Percentiles rank a stretch among this genome's conserved stretches.
These are phyloP conservation scores for Apiospora malaysiana DNA, from an alignment of 2,329 filamentous ascomycete genomes.

Conservation along the genomic window DNA sequence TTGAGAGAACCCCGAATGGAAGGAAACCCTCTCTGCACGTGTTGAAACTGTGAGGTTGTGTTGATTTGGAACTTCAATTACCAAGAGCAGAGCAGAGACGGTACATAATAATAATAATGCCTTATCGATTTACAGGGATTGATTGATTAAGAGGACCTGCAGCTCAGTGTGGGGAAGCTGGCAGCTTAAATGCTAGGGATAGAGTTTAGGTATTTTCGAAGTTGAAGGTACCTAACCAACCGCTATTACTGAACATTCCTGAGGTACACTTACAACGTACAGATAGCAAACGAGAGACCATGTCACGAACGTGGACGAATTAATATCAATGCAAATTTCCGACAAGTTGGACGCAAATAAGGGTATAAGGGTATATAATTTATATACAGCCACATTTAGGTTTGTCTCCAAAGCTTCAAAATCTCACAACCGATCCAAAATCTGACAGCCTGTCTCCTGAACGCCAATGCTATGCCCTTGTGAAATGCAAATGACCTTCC, in stretches of 20 bases:
- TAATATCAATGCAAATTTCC: neutral
- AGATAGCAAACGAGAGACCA: neutral
- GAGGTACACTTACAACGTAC: too few species aligned
- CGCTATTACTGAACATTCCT: too few species aligned
- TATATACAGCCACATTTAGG: neutral
- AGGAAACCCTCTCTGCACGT: neutral
- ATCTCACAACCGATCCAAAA: neutral
- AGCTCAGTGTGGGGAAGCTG: conserved; percentile 11
- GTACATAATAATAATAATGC: conserved; percentile 10
- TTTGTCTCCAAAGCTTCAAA: neutral
- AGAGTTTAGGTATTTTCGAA: too few species aligned
- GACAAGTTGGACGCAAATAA: too few species aligned
- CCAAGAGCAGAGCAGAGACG: neutral
- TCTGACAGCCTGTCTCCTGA: conserved; percentile 8
- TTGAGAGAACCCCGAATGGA: neutral
- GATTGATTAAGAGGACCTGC: neutral
- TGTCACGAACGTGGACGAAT: neutral
- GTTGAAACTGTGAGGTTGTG: neutral
- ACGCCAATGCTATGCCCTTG: conserved; percentile 23
- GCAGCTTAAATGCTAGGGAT: neutral
- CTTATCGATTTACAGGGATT: conserved; percentile 17
- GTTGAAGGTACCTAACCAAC: neutral
- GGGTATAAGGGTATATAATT: neutral
- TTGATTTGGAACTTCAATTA: neutral
- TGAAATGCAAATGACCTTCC: conserved; percentile 7